These are phyloP conservation scores for Ensete glaucum DNA, from an alignment of 176 grass and related monocot species.

Conservation along the genomic window DNA sequence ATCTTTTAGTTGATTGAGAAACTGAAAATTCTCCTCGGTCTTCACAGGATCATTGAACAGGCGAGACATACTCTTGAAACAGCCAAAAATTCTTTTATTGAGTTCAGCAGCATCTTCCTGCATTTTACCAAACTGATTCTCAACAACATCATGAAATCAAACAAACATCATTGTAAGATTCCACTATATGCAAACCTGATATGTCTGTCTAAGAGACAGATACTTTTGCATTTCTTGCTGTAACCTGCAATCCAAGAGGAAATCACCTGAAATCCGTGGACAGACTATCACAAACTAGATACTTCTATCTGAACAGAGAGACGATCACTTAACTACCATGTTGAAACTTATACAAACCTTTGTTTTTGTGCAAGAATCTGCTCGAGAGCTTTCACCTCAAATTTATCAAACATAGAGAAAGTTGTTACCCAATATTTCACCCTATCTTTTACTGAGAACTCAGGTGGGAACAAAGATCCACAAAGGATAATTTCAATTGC, in stretches of 20 bases:
- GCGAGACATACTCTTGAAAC: conserved; percentile 86
- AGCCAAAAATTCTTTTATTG: conserved; percentile 62
- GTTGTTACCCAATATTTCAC: conserved; percentile 87
- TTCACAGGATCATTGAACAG: conserved; percentile 77
- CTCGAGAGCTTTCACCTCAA: conserved; percentile 89
- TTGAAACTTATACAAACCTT: conserved; percentile 41
- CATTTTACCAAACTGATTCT: conserved; percentile 32
- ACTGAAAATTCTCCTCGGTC: conserved; percentile 76
- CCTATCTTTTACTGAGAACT: conserved; percentile 71
- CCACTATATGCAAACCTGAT: conserved; percentile 63
- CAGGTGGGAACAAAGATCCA: conserved; percentile 78
- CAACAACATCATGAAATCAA: conserved; percentile 21
- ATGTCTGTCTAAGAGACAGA: conserved; percentile 70
- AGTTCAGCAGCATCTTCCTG: conserved; percentile 84
- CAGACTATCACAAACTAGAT: conserved; percentile 24
- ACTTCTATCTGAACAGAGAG: conserved; percentile 16
- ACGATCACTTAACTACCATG: conserved; percentile 15
- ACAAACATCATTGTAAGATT: conserved; percentile 19
- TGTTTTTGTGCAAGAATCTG: conserved; percentile 92
- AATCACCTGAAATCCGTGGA: conserved; percentile 28
- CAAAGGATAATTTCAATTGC: conserved; percentile 69
- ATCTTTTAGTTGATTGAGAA: conserved; percentile 84
- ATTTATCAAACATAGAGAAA: conserved; percentile 82
- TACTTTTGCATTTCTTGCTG: conserved; percentile 99
- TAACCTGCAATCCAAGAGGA: conserved; percentile 55